Conservation (phyloP, 2,329 filamentous ascomycete species). For the Colletotrichum tofieldiae region DNA sequence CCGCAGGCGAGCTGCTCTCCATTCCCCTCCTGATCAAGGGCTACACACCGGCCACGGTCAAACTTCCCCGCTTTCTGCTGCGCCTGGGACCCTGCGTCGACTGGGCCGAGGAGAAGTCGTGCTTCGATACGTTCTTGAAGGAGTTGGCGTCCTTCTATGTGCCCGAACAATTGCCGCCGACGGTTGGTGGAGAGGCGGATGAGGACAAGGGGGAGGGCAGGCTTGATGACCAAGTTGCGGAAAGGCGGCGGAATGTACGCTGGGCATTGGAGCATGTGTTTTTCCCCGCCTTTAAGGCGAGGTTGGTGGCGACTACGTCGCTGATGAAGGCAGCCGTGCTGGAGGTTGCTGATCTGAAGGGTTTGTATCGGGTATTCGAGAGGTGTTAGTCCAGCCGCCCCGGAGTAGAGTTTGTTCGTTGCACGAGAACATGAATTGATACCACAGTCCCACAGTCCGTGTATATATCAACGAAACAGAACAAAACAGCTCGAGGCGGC, state of each 20-base stretch:
- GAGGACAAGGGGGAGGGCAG: constrained; percentile 50
- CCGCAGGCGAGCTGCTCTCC: constrained; percentile 81
- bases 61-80: constrained; percentile 90
- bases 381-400: constrained; percentile 75
- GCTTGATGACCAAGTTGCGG: constrained; percentile 66
- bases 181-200: constrained; percentile 48
- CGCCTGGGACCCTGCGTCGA: constrained; percentile 89
- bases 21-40: constrained; percentile 91
- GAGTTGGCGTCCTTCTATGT: constrained; percentile 94
- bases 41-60: constrained; percentile 88
- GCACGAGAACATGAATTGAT: not conserved
- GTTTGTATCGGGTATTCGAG: constrained; percentile 95
- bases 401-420: not conserved
- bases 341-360: constrained; percentile 93
- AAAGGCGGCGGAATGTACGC: constrained; percentile 78
- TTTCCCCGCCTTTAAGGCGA: constrained; percentile 89
- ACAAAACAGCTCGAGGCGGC: not conserved
- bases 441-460: not conserved
- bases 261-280: constrained; percentile 87
- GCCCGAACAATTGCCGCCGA: constrained; percentile 83
- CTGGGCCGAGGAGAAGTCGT: constrained; percentile 88
- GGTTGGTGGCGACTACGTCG: constrained; percentile 85
- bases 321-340: constrained; percentile 82
- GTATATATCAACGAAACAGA: not conserved
- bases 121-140: constrained; percentile 87